These are phyloP conservation scores for Eimeria nieschulzi DNA, from an alignment of 169 alveolate genomes.

Conservation along the genomic window DNA sequence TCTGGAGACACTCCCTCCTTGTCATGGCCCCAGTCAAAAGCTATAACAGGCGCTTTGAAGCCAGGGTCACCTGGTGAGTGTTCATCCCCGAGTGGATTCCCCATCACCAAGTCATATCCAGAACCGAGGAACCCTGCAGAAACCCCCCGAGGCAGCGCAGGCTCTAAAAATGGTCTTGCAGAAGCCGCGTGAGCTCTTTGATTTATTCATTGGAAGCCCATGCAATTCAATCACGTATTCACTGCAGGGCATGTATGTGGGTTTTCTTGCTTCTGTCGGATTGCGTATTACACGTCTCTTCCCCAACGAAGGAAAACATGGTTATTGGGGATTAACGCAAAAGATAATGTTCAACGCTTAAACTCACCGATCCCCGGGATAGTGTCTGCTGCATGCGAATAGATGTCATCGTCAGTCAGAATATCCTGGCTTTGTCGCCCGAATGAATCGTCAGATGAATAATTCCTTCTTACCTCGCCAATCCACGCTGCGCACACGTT, in stretches of 20 bases:
- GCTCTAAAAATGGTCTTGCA: too few relatives aligned
- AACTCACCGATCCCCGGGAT: slow-evolving; percentile 39
- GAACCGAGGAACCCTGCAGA: slow-evolving; percentile 64
- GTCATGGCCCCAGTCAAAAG: slow-evolving; percentile 74
- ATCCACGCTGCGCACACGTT: slow-evolving; percentile 35
- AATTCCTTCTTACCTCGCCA: neutral
- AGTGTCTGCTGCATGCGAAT: slow-evolving; percentile 51
- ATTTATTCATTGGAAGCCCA: too few relatives aligned
- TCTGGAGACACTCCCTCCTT: slow-evolving; percentile 80
- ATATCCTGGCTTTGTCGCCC: neutral
- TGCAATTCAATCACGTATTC: neutral
- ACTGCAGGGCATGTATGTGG: neutral
- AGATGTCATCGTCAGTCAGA: slow-evolving; percentile 8
- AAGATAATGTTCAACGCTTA: too few relatives aligned
- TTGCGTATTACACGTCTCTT: too few relatives aligned
- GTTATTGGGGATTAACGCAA: too few relatives aligned
- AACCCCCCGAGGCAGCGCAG: too few relatives aligned
- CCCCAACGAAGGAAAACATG: too few relatives aligned
- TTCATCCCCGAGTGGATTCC: slow-evolving; percentile 74
- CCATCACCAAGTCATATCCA: slow-evolving; percentile 65
- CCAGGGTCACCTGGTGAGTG: slow-evolving; percentile 72
- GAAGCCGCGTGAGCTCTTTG: too few relatives aligned
- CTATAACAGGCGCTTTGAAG: slow-evolving; percentile 50
- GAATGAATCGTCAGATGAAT: neutral
- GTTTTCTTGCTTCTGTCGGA: too few relatives aligned